Evolutionary conservation across 306 rosid genomes (phyloP), one percentile per base, ranked within the genome.

Genomic region (Trifolium fragiferum): DNA sequence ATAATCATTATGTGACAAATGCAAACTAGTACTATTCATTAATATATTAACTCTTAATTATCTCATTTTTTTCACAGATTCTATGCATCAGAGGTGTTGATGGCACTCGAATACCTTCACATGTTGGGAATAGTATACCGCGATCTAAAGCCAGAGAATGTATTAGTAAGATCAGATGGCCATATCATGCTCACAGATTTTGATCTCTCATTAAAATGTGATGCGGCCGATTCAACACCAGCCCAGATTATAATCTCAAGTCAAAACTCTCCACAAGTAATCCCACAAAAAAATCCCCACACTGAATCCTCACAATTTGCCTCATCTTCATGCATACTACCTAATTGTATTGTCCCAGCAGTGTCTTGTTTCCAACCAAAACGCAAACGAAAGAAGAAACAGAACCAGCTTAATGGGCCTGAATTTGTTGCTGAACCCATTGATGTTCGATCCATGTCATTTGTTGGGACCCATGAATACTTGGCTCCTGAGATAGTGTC

Each of bases 71-170:
- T 49, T 49, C 41, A 5, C 90, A 91, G 95, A 80, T 91, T 91
- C 82, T 91, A 89, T 21, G 95, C 91, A 14, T 86, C 95, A 7
- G 97, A 91, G 81, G 92, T 91, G 43, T 74, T 91, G 49, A 89
- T 89, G 63, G 92, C 97, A 49, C 70, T 91, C 6, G 97, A 91
- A 70, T 91, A 91, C 81, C 97, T 91, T 75, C 97, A 91, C 88
- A 91, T 91, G 97, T n/a, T 89, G 84, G 97, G 97, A 47, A 89
- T 91, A 50, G 92, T 91, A 38, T 91, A 91, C 71, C 97, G 97
- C 68, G 97, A 91, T 83, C 82, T 91, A 0, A 91, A 91, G 76
- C 97, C 97, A 0, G 97, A 91, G 79, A 91, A 91, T 35, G 97
- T 91, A 46, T 81, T 91, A 23, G 92, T 91, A 61, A 82, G 92